Base-by-base conservation (phyloP, 176 grass and related monocot genomes). In the Puccinellia tenuiflora region DNA sequence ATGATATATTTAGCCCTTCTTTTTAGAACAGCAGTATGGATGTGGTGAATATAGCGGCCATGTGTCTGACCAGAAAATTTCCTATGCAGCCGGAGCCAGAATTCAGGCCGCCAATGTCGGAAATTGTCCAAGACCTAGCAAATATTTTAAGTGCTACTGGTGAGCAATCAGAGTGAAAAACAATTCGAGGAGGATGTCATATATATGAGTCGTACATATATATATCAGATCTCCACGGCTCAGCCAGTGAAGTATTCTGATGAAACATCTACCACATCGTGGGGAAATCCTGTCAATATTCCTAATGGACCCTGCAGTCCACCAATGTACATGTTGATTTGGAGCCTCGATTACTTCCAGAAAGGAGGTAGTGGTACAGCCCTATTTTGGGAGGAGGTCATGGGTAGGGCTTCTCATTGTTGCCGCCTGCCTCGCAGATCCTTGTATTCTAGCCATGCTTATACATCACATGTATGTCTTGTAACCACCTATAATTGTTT, bases 101-200 rank as follows among this genome's bases (percentile, higher is more conserved):
- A 73, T 90, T 92, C 66, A 94, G 94, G 82, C 90, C 92, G 29
- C 29, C 83, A 67, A 97, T 97, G 90, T 90, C 88, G 78, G 68
- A 86, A 70, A 81, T 97, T 74, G 95, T 92, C 39, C 92, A 94
- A 83, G 88, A 89, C 35, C 78, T 97, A 76, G 81, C 75, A 78
- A 83, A 21, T 3, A 86, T 90, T 38, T 59, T 83, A 66, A 77
- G 67, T 73, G 74, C 85, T 90, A 57, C 35, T 46, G 46, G 28
- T 66, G 88, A 79, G 84, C 46, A 71, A 73, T 78, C 35, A 31
- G 84, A 82, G 62, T 89, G 43, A 86, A 21, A 66, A 75, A 26
- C 30, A 76, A 78, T 38, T 83, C 47, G 48, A 83, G 35, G 46
- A 65, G 60, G 60, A 26, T 31, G 26, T 8, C 30, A 35, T 35